Evolutionary conservation across 1,139 yeast species (phyloP), one percentile per base, ranked within the genome.

Genomic region (Geotrichum fermentans): DNA sequence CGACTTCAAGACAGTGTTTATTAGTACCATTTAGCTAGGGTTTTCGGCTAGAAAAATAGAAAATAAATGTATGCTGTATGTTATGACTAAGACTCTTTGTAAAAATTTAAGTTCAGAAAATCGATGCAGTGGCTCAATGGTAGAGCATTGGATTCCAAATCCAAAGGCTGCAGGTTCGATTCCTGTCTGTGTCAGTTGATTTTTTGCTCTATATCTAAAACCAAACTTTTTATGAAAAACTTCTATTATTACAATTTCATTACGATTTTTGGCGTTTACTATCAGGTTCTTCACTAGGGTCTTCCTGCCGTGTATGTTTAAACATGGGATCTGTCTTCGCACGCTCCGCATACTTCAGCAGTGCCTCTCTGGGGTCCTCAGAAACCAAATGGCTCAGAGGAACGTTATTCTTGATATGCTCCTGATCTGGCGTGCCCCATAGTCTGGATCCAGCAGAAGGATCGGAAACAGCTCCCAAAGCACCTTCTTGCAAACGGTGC

Each of bases 281-380:
- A 22, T 39, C 34, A 14, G 3, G 30, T 6, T 18, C 39, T 14
- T 16, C 20, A n/a, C 11, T 17, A 14, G 7, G 10, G 7, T 18
- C 39, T 26, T 6, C 20, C 38, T 3, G 17, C 22, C 6, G 32
- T 11, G 32, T 28, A 13, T 34, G 5, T 22, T 14, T 13, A 17
- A 28, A 30, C 16, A 11, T 18, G 7, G 43, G 45, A 8, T 61
- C 60, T 18, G 57, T 52, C 46, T 63, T 56, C 10, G 67, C 64
- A n/a, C 57, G 52, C 20, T 62, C 63, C 6, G 70, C 69, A 46
- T 60, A 67, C 49, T 65, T 65, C 26, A 67, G 57, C 41, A 69
- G 53, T 13, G 67, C 70, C 47, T 67, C 71, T 32, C 72, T 54
- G 1, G 73, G 71, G 51, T 69, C 72, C 52, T 69, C 70, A 21